Base-by-base conservation (phyloP, 352 stramenopile genomes). In the Peronospora farinosa region DNA sequence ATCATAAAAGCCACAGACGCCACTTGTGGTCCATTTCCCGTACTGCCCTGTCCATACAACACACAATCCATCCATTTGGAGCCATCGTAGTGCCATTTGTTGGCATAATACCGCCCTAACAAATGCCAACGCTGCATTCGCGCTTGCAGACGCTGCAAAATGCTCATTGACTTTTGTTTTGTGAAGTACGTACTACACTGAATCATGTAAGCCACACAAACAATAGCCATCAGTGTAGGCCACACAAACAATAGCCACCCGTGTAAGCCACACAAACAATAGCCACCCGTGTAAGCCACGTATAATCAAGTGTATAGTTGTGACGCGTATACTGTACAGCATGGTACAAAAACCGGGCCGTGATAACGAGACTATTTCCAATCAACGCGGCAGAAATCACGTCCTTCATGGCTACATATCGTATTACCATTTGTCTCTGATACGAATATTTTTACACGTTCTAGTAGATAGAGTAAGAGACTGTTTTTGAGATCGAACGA, bases 1-100 rank as follows among this genome's bases (percentile, higher is more conserved):
- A 92, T 86, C 80, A 92, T 92, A 49, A 92, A 92, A 37, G 80
- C 78, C 59, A 92, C 78, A 19, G 76, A 85, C 16, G 77, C 77
- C 19, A 84, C 65, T n/a, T 64, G 57, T 17, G 69, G 60, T 1
- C 69, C 47, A 7, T 60, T 60, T n/a, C 60, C 57, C 15, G 63
- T 69, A 39, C 71, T 74, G 2, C 62, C 58, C 37, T 71, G 60
- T 44, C 78, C 80, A 44, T 86, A 81, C 78, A 76, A 87, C 15
- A 88, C 60, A 40, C 78, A 67, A 42, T 89, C 78, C 42, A 62
- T 66, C 72, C 69, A 86, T 49, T 89, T 92, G 38, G 67, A 74
- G 15, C 72, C 78, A 51, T 89, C 75, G 40, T 91, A 91, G 33
- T 88, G 80, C 80, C 80, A 91, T 57, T 87, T 91, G 47, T 91